These are phyloP conservation scores for Pseudogymnoascus sp. DNA, from an alignment of 2,329 filamentous ascomycete species.

Conservation along the genomic window DNA sequence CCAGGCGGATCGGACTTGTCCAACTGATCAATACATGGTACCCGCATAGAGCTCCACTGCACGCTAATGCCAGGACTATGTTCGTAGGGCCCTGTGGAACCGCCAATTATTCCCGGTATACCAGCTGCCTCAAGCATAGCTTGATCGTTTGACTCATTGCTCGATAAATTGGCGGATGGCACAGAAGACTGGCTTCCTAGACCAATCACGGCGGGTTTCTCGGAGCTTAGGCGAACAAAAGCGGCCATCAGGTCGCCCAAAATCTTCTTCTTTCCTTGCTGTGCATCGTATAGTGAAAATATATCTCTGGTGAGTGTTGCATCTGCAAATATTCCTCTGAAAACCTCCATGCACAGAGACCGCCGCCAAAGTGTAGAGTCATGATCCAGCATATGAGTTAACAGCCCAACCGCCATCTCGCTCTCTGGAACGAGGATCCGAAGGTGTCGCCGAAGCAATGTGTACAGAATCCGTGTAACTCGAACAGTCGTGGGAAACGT, in stretches of 20 bases:
- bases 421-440: slow-evolving; percentile 69
- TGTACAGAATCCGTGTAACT: slow-evolving; percentile 73
- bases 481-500: slow-evolving; percentile 78
- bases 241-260: slow-evolving; percentile 76
- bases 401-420: slow-evolving; percentile 69
- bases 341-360: slow-evolving; percentile 83
- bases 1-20: slow-evolving; percentile 81
- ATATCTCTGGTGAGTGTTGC: slow-evolving; percentile 70
- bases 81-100: slow-evolving; percentile 59
- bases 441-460: slow-evolving; percentile 72
- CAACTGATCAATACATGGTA: slow-evolving; percentile 85
- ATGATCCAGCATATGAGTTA: slow-evolving; percentile 83
- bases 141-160: slow-evolving; percentile 59
- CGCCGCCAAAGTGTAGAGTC: slow-evolving; percentile 80
- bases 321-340: slow-evolving; percentile 78
- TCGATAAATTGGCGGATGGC: slow-evolving; percentile 54
- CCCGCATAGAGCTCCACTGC: slow-evolving; percentile 83
- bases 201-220: slow-evolving; percentile 83
- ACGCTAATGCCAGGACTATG: slow-evolving; percentile 72
- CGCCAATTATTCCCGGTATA: slow-evolving; percentile 78
- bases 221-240: slow-evolving; percentile 86
- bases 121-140: slow-evolving; percentile 85
- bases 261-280: slow-evolving; percentile 65
- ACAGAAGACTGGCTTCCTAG: slow-evolving; percentile 83
- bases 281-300: slow-evolving; percentile 70